phyloP scores from a whole-genome alignment of 371 early-diverging fungal genomes.

The Batkoa obscura region DNA sequence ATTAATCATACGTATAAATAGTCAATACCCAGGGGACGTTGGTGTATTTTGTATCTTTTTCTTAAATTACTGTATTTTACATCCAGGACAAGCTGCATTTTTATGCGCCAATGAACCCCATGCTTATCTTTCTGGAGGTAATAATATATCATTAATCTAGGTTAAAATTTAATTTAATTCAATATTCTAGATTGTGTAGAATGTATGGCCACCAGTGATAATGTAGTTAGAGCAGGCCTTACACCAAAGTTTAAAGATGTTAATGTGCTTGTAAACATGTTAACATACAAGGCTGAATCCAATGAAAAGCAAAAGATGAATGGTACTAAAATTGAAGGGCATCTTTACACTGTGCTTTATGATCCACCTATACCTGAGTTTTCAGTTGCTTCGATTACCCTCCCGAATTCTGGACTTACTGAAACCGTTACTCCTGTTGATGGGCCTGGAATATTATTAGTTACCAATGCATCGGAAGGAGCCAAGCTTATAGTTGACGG shows the following conservation, averaged over 20 bases:
- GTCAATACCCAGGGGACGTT: constrained; percentile 81
- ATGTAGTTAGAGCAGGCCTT: constrained; percentile 91
- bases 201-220: constrained; percentile 96
- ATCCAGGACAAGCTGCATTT: constrained; percentile 81
- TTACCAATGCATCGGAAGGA: background rate
- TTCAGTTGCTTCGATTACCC: constrained; percentile 28
- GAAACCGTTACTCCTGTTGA: background rate
- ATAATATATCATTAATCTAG: constrained; percentile 5
- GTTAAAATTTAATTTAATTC: background rate
- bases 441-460: background rate
- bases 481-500: background rate
- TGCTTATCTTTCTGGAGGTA: constrained; percentile 86
- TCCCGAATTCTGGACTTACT: background rate
- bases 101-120: constrained; percentile 94
- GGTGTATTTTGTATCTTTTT: constrained; percentile 75
- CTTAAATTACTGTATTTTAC: constrained; percentile 63
- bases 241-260: constrained; percentile 98
- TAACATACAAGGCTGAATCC: constrained; percentile 72
- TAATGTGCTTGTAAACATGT: constrained; percentile 69
- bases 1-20: constrained; percentile 46
- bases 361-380: constrained; percentile 95
- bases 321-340: constrained; percentile 15
- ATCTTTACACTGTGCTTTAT: constrained; percentile 41
- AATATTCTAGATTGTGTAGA: constrained; percentile 68
- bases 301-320: constrained; percentile 53